phyloP scores from a whole-genome alignment of 768 basidiomycete species.

The Lactifluus hygrophoroides region DNA sequence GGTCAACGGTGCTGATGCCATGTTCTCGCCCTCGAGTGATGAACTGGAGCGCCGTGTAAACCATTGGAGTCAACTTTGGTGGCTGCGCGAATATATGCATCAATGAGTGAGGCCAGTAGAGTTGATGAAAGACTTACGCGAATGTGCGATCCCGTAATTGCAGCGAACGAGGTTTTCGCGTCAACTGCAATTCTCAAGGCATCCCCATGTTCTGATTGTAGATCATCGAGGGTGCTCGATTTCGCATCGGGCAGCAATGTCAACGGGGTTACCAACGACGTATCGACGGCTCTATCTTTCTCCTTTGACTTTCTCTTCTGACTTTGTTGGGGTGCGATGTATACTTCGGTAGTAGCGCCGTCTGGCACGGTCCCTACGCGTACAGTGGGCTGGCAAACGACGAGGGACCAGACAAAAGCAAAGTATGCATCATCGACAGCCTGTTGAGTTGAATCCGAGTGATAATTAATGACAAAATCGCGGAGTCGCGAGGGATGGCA shows the following conservation, averaged over 20 bases:
- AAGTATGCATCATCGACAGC: slow-evolving; percentile 67
- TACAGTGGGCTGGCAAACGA: slow-evolving; percentile 68
- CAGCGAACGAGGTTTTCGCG: slow-evolving; percentile 62
- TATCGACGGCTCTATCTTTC: slow-evolving; percentile 39
- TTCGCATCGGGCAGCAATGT: slow-evolving; percentile 48
- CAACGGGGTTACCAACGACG: slow-evolving; percentile 35
- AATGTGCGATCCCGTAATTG: slow-evolving; percentile 80
- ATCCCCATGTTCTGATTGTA: slow-evolving; percentile 51
- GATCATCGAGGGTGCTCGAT: slow-evolving; percentile 44
- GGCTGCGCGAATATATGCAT: slow-evolving; percentile 38
- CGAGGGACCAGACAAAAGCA: slow-evolving; percentile 73
- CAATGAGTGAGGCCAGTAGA: slow-evolving; percentile 1
- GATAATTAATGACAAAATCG: slow-evolving; percentile 63
- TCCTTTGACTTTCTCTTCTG: slow-evolving; percentile 44
- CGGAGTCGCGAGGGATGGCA: slow-evolving; percentile 63
- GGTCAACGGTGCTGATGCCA: slow-evolving; percentile 69
- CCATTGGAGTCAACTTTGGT: slow-evolving; percentile 73
- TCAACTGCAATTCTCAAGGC: slow-evolving; percentile 67
- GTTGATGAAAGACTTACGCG: slow-evolving; percentile 41
- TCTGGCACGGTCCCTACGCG: slow-evolving; percentile 63
- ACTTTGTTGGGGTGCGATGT: slow-evolving; percentile 68
- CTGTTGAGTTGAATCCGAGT: slow-evolving; percentile 40
- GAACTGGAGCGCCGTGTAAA: slow-evolving; percentile 75
- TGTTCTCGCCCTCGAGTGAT: slow-evolving; percentile 73
- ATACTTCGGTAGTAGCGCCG: slow-evolving; percentile 58